Evolutionary conservation across 2,329 filamentous ascomycete genomes (phyloP).

Genomic region (Nigrospora oryzae): DNA sequence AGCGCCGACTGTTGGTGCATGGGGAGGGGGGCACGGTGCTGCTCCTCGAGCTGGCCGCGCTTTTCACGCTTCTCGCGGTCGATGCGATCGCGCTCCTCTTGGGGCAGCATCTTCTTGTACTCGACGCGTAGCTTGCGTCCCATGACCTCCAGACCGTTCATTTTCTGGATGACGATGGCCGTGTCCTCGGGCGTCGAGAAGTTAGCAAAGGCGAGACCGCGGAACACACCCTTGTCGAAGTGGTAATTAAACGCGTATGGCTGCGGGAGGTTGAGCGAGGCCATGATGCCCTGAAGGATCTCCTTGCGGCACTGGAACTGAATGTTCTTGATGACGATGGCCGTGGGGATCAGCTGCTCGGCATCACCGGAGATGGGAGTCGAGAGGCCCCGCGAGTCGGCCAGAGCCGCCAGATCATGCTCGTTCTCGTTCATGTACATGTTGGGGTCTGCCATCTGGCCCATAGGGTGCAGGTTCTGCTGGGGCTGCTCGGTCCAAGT

Average conservation of each 20-base stretch:
- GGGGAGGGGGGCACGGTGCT: slow-evolving; percentile 68
- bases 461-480: slow-evolving; percentile 32
- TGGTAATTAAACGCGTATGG: slow-evolving; percentile 99
- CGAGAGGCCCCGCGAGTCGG: slow-evolving; percentile 25
- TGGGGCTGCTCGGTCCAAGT: slow-evolving; percentile 41
- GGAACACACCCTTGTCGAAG: slow-evolving; percentile 96
- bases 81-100: slow-evolving; percentile 89
- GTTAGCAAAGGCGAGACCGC: slow-evolving; percentile 93
- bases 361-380: slow-evolving; percentile 44
- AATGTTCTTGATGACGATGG: slow-evolving; percentile 99
- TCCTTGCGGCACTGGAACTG: slow-evolving; percentile 98
- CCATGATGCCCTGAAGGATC: slow-evolving; percentile 87
- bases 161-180: slow-evolving; percentile 78
- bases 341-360: slow-evolving; percentile 93
- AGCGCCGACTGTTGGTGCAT: slow-evolving; percentile 80
- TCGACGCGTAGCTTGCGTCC: slow-evolving; percentile 92
- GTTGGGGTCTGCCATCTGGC: slow-evolving; percentile 21
- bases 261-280: slow-evolving; percentile 83
- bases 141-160: slow-evolving; percentile 94
- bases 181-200: slow-evolving; percentile 96
- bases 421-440: slow-evolving; percentile 30
- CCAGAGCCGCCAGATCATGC: slow-evolving; percentile 22
- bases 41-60: slow-evolving; percentile 91
- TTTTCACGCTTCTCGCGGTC: slow-evolving; percentile 96
- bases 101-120: slow-evolving; percentile 98